Evolutionary conservation across 106 monocot genomes (phyloP), one percentile per base, ranked within the genome.

Genomic region (Gastrodia elata): DNA sequence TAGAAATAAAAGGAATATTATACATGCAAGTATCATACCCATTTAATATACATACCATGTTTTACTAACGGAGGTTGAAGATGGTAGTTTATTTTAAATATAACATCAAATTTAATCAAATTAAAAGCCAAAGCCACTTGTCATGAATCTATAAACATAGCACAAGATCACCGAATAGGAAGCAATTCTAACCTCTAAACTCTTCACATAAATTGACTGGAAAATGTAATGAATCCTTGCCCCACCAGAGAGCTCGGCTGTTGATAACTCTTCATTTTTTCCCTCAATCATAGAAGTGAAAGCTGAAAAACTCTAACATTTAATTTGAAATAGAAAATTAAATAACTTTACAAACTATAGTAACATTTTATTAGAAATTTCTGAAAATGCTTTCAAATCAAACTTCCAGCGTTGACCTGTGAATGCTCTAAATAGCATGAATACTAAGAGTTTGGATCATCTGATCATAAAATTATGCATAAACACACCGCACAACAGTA

Each of bases 211-310:
- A 42, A 99, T 99, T 41, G 85, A 91, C 78, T 99, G 98, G 80
- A 99, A 99, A 73, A 99, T 99, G 74, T 99, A 93, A 64, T 99
- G 93, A 82, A 99, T 94, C 58, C 98, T 82, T 58, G 98, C 98
- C 79, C 98, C 98, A 71, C 98, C 98, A 75, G 83, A 93, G 75
- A 99, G 90, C 56, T 93, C 98, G 44, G 78, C 71, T 37, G 85
- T 99, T 61, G 93, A 93, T 70, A 93, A 79, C 81, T 90, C 97
- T 44, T 90, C 97, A 84, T 99, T 89, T 82, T 94, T 99, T 13
- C 98, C 98, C 72, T 99, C 98, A 58, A 99, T 84, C 85, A 89
- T 80, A 10, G 98, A 93, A 56, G 88, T 87, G 79, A 99, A 99
- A 37, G 93, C 98, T 99, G 82, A 78, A 82, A 57, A 2, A 79